Conservation (phyloP, 1,284 basidiomycete species). For the Apiotrichum brassicae region DNA sequence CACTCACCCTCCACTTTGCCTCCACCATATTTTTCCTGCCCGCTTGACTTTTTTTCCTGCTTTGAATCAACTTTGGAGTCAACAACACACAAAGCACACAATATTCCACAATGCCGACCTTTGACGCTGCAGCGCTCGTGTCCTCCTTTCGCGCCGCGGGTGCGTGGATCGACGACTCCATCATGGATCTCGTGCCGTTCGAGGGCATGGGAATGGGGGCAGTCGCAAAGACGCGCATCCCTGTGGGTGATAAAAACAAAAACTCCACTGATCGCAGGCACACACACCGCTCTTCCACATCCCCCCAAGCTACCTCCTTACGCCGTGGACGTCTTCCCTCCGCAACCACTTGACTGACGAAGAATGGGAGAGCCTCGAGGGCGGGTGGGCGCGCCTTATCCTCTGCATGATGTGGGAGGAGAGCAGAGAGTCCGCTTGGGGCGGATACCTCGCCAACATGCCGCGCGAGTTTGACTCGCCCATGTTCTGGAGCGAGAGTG, state of each 20-base stretch:
- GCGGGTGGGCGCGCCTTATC: conserved; percentile 82
- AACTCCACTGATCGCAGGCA: conserved; percentile 10
- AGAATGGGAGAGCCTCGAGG: conserved; percentile 60
- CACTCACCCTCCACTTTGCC: too few relatives aligned
- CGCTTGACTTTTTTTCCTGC: too few relatives aligned
- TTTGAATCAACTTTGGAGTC: too few relatives aligned
- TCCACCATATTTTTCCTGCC: too few relatives aligned
- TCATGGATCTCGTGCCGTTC: conserved; percentile 27
- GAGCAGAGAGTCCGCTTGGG: conserved; percentile 60
- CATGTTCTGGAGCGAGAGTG: conserved; percentile 82
- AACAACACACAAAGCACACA: conserved; percentile 1
- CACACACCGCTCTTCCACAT: conserved; percentile 65
- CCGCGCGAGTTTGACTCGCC: conserved; percentile 77
- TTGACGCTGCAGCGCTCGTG: conserved; percentile 21
- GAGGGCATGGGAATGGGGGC: conserved; percentile 44
- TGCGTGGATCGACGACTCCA: conserved; percentile 29
- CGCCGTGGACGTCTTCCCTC: conserved; percentile 67
- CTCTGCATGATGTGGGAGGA: conserved; percentile 94
- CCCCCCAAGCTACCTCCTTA: conserved; percentile 70
- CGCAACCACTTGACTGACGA: conserved; percentile 51
- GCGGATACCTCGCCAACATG: conserved; percentile 52
- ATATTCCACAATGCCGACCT: neutral
- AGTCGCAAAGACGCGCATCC: conserved; percentile 46
- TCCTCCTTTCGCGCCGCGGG: conserved; percentile 28
- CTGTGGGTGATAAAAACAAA: neutral